Base-by-base conservation (phyloP, 176 grass and related monocot species). In the Alloteropsis semialata region DNA sequence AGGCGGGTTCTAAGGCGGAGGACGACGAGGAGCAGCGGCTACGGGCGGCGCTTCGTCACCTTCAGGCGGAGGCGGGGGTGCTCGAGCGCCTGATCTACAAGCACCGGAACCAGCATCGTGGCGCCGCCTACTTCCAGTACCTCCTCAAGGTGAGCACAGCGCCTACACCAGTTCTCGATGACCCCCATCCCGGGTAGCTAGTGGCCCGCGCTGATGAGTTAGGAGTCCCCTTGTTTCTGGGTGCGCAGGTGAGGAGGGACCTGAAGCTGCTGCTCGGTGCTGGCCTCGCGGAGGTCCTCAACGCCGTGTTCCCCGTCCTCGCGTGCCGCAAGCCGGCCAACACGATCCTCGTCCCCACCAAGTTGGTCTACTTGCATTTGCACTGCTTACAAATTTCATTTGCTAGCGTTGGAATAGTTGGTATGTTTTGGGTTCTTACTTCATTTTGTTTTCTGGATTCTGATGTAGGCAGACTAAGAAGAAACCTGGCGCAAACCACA, bases 81-180 rank as follows among this genome's bases (percentile, higher is more conserved):
- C 86, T 94, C 10, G 92, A 94, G 76, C 88, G 92, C 17, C 86
- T 94, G 3, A 85, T 91, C 74, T 88, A 94, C 79, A 94, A 88
- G 75, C 75, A 88, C 76, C 80, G 89, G 33, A 94, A 91, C 80
- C 88, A 91, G 55, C 92, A 94, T 76, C 92, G 86, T 6, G 62
- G 75, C 33, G 62, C 69, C 46, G 34, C 83, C 9, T 91, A 94
- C 83, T 94, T 94, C 78, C 92, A 88, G 69, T 94, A 88, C 75
- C 88, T 94, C 74, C 60, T 88, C 63, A 91, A 88, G 92, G 91
- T 89, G 64, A 69, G 78, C 18, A 10, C 7, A 33, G 45, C 78
- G 15, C 51, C 41, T 21, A 45, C 43, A 5, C 3, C 29, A 0
- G 24, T 8, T 21, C 24, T 30, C 63, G 69, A 49, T 49, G 21